Base-by-base conservation (phyloP, 177 flowering plant genomes). In the Vitis hybrid region DNA sequence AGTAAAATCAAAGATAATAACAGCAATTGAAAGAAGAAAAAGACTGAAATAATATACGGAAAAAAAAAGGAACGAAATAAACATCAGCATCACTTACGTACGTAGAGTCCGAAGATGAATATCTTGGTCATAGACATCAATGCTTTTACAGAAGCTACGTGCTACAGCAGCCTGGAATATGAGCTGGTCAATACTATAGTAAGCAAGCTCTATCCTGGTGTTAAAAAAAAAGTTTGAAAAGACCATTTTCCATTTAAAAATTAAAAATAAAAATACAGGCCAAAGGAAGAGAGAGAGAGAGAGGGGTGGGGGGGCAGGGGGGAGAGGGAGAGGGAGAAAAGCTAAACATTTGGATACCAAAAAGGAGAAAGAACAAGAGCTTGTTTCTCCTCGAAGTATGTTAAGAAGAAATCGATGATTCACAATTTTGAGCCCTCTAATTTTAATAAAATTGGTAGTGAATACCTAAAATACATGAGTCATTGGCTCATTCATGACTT, bases 121-220 rank as follows among this genome's bases (percentile, higher is more conserved):
- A 78, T 91, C 97, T 75, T 91, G 96, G 80, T 92, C 97, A 80
- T 88, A 91, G 57, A 92, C 60, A 77, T 91, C 92, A 73, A 92
- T 73, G 72, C 87, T 89, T 81, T 84, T 92, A 80, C 92, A 74
- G 56, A 91, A 89, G 81, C 94, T 84, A 63, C 81, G 91, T 48
- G 96, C 89, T 48, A 89, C 90, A 77, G 93, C 97, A 66, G 83
- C 85, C 97, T 92, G 81, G 60, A 78, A 74, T 12, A 11, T 69
- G 54, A 62, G 17, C 59, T 18, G 10, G 54, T 2, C 9, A 27
- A 19, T 56, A 51, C 10, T 6, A 40, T 40, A 40, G 8, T 40
- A 7, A 40, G 46, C 46, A 40, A 40, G 6, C 8, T 40, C 46
- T 40, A 40, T 40, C 46, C 46, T 40, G 8, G 8, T 40, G 46